Evolutionary conservation across 176 grass and related monocot species (phyloP).

Genomic region (Oryza glaberrima): DNA sequence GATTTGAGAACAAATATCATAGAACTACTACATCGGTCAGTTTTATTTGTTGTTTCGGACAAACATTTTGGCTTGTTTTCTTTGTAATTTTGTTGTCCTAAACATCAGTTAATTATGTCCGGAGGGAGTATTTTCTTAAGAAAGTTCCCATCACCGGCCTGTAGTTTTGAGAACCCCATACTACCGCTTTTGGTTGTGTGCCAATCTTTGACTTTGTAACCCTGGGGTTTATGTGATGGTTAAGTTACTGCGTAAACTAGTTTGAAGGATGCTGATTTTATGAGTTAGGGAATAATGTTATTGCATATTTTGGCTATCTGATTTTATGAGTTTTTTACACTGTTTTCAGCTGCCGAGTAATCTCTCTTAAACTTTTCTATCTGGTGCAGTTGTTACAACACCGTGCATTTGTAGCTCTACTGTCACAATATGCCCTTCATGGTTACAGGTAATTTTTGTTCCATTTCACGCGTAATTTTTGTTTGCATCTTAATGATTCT

Average conservation of each 20-base stretch:
- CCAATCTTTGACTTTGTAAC: not conserved
- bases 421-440: conserved; percentile 62
- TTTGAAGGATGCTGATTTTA: not conserved
- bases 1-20: not conserved
- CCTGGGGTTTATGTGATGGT: not conserved
- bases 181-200: not conserved
- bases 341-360: conserved; percentile 27
- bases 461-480: not conserved
- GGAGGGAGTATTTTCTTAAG: not conserved
- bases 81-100: too few species aligned
- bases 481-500: not conserved
- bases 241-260: not conserved
- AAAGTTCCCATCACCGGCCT: not conserved
- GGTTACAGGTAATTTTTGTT: conserved; percentile 60
- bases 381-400: conserved; percentile 66
- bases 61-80: too few species aligned
- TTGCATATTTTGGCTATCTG: not conserved
- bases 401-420: conserved; percentile 64
- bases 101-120: too few species aligned
- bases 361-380: not conserved
- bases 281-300: not conserved
- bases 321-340: conserved; percentile 1
- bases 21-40: not conserved
- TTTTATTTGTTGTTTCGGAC: too few species aligned
- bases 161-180: not conserved